Base-by-base conservation (phyloP, 2,329 filamentous ascomycete genomes). In the Apiospora hydei region DNA sequence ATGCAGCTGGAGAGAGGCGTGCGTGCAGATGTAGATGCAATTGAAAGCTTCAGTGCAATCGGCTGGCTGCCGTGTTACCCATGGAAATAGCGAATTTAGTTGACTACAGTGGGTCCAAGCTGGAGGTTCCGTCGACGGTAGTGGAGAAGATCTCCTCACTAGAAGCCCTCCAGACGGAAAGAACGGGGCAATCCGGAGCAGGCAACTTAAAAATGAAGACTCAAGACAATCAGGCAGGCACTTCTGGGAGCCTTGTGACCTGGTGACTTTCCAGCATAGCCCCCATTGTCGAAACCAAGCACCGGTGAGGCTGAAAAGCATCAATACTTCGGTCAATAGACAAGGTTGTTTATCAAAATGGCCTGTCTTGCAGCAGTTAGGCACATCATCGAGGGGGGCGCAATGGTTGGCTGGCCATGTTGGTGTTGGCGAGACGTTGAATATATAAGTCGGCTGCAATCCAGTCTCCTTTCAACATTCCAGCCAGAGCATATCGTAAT, bases 371-470 rank as follows among this genome's bases (percentile, higher is more conserved):
- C 51, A 18, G 26, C 26, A 18, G 4, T 16, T 34, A 57, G 51
- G 51, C 51, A 26, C 16, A 57, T 57, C 51, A 7, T 18, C 30
- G 53, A 61, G 30, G 16, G 57, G 34, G 57, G 57, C 57, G 57
- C 57, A 64, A 38, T 64, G 34, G 53, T 38, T 61, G 53, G 8
- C 30, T 14, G 26, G 21, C 6, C 53, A 61, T 61, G 53, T 38
- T 3, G 30, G 14, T 38, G 30, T 38, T 64, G 57, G 46, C 8
- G 46, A 8, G 41, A 10, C 13, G 26, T 14, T 5, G 57, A 4
- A 41, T 41, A 64, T 64, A 64, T 64, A 64, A 64, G 57, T 64
- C 57, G 34, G 34, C 18, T 24, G 57, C 57, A 41, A 64, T 64
- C 57, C 57, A 41, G 18, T 30, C 41, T 21, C 8, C 21, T 64